phyloP scores from a whole-genome alignment of 768 basidiomycete genomes.

The Clitopilus passeckerianus region DNA sequence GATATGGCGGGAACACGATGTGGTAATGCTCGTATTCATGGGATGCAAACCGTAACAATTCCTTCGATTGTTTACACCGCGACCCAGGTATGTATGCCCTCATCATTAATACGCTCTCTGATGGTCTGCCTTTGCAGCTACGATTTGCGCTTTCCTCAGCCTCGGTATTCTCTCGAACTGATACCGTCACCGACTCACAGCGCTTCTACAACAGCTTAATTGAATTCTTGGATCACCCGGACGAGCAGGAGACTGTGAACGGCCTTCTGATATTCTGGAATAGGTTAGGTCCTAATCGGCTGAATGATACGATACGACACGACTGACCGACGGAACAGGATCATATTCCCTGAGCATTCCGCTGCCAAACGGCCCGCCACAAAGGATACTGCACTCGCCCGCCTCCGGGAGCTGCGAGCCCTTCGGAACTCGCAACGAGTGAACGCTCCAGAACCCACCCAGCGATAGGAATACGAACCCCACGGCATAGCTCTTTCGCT shows the following conservation, averaged over 20 bases:
- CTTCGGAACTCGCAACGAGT: neutral
- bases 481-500: no score
- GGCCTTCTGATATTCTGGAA: conserved; percentile 14
- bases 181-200: conserved; percentile 15
- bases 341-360: neutral
- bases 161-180: conserved; percentile 12
- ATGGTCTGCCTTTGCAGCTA: conserved; percentile 2
- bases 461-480: no score
- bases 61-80: conserved; percentile 8
- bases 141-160: conserved; percentile 13
- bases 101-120: no score
- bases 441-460: neutral
- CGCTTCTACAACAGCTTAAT: conserved; percentile 13
- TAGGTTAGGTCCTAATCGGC: conserved; percentile 2
- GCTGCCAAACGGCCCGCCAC: neutral
- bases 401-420: neutral
- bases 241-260: conserved; percentile 11
- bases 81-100: conserved; percentile 1
- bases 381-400: neutral
- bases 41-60: neutral
- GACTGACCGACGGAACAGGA: neutral
- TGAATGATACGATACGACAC: neutral
- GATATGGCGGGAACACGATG: neutral
- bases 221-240: conserved; percentile 13
- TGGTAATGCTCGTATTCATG: neutral